Conservation (phyloP, 768 basidiomycete genomes). For the Xerocomellus amylosporus region DNA sequence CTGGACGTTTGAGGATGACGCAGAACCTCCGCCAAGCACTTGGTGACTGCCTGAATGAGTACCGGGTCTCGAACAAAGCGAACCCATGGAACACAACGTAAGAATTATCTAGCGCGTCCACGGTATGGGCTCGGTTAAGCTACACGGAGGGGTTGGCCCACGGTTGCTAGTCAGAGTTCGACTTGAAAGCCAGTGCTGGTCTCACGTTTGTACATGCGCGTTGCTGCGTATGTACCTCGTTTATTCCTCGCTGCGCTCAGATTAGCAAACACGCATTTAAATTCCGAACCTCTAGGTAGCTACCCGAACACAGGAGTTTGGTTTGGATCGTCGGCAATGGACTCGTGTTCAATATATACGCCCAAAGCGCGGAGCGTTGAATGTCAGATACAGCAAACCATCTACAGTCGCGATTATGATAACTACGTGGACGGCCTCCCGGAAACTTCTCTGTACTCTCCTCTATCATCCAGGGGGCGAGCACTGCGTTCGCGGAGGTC, state of each 20-base stretch:
- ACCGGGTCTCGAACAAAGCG: slow-evolving; percentile 52
- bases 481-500: slow-evolving; percentile 38
- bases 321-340: background rate
- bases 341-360: background rate
- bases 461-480: slow-evolving; percentile 34
- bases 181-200: slow-evolving; percentile 1
- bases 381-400: background rate
- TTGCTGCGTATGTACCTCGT: slow-evolving; percentile 18
- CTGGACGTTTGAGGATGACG: slow-evolving; percentile 22
- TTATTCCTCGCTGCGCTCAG: slow-evolving; percentile 16
- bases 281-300: background rate
- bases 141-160: background rate
- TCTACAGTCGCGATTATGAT: background rate
- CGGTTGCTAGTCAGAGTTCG: background rate
- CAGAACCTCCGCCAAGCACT: slow-evolving; percentile 42
- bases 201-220: slow-evolving; percentile 17
- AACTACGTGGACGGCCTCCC: slow-evolving; percentile 26
- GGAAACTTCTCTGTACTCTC: slow-evolving; percentile 46
- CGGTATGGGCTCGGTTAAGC: background rate
- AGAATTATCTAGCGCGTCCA: background rate
- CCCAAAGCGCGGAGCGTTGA: background rate
- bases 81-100: slow-evolving; percentile 44
- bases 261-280: background rate
- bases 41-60: slow-evolving; percentile 46
- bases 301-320: background rate